Evolutionary conservation across 2,329 filamentous ascomycete genomes (phyloP).

Genomic region (Plenodomus biglobosus): DNA sequence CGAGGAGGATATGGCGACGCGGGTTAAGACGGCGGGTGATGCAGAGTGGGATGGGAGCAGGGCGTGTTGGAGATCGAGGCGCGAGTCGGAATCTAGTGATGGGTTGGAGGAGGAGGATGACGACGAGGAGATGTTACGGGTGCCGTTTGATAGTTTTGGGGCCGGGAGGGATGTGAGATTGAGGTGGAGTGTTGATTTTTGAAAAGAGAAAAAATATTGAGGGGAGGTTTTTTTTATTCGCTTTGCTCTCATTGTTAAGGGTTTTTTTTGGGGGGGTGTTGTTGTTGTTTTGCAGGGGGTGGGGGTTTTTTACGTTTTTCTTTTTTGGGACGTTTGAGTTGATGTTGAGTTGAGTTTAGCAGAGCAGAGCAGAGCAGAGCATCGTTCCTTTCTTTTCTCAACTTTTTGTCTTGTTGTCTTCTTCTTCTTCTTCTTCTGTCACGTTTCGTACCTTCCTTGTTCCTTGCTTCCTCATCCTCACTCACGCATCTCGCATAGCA

Average conservation of each 20-base stretch:
- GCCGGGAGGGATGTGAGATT: slow-evolving; percentile 42
- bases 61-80: slow-evolving; percentile 11
- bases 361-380: too few species aligned
- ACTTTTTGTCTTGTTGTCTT: too few species aligned
- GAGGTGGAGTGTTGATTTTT: slow-evolving; percentile 50
- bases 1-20: slow-evolving; percentile 30
- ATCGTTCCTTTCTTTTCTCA: too few species aligned
- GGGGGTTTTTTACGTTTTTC: too few species aligned
- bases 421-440: too few species aligned
- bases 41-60: slow-evolving; percentile 20
- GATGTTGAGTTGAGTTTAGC: too few species aligned
- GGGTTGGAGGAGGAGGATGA: neutral
- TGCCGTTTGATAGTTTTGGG: slow-evolving; percentile 41
- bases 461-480: neutral
- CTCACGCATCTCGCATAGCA: slow-evolving; percentile 1
- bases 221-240: too few species aligned
- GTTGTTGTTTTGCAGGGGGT: too few species aligned
- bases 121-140: slow-evolving; percentile 23
- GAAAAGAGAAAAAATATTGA: too few species aligned
- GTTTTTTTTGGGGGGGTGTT: too few species aligned
- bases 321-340: too few species aligned
- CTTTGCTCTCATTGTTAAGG: neutral
- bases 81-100: slow-evolving; percentile 12
- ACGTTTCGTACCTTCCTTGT: too few species aligned
- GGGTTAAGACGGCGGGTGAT: slow-evolving; percentile 1